Conservation (phyloP, 2,329 filamentous ascomycete genomes). For the Balansia obtecta region DNA sequence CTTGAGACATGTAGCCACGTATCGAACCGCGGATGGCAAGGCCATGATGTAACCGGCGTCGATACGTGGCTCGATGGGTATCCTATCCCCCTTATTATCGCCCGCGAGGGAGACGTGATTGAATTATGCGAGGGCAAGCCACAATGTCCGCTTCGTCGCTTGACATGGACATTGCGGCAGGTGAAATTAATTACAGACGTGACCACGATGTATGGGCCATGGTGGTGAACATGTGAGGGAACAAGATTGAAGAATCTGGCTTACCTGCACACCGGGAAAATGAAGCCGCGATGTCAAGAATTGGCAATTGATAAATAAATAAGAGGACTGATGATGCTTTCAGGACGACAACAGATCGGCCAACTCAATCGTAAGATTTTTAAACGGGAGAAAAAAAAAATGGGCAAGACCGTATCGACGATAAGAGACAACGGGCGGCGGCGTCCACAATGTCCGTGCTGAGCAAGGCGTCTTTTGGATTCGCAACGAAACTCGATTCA, state of each 20-base stretch:
- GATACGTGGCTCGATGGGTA: not conserved
- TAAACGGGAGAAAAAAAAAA: not conserved
- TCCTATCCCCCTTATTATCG: not conserved
- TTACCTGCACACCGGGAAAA: not conserved
- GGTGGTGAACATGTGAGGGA: not conserved
- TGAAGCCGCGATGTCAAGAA: not conserved
- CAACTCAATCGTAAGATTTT: not conserved
- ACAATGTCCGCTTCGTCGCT: not conserved
- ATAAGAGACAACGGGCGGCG: too few relatives aligned
- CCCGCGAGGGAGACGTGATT: not conserved
- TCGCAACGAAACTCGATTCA: not conserved
- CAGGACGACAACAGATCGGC: not conserved
- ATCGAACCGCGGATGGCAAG: too few relatives aligned
- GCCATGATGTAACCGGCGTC: not conserved
- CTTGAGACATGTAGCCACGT: not conserved
- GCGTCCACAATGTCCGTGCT: not conserved
- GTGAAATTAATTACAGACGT: not conserved
- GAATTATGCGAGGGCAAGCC: not conserved
- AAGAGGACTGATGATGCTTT: not conserved
- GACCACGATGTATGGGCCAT: too few relatives aligned
- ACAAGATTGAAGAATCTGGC: not conserved
- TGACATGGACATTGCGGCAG: not conserved
- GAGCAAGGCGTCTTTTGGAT: not conserved
- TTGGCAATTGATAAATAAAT: not conserved
- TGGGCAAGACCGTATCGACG: not conserved